Evolutionary conservation across 345 rosid species (phyloP), one percentile per base, ranked within the genome.

Genomic region (Lepidium africanum): DNA sequence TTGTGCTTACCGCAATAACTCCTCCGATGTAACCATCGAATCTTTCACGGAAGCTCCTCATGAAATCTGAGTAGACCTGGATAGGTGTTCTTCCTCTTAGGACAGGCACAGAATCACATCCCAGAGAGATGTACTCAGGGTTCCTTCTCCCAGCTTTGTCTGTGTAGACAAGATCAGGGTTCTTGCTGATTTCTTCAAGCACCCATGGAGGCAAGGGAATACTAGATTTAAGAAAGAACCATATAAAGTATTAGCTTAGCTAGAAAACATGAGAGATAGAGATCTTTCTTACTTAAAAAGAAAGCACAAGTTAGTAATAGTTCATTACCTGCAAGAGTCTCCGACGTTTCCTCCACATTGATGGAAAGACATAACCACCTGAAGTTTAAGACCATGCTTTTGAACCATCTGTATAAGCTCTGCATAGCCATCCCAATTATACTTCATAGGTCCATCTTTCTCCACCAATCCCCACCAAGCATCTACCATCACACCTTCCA

Each of bases 321-420:
- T 68, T 69, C 48, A 63, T 60, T 82, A 93, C 99, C 92, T 91
- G 99, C 96, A 91, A 68, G 97, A 91, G 78, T 94, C 99, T 71
- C 97, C 97, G 2, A 94, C 99, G 80, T 94, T 91, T 68, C 99
- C 97, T 51, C 99, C 97, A n/a, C 99, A 91, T 81, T 94, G 97
- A 76, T 94, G 99, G 78, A 94, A 94, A 49, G 99, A 94, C 97
- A 91, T 91, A 12, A 94, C 97, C 5, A 84, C 86, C 60, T 94
- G 99, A 49, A 94, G 85, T 83, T 91, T 94, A 51, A 94, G 72
- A 33, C 96, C 96, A 59, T 94, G 88, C 68, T 69, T 86, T 57
- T 87, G 82, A 45, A 91, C 99, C 96, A 88, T 91, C 41, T 81
- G 82, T 59, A 91, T 84, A 40, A 94, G 94, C 78, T 87, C 95